Evolutionary conservation across 1,139 yeast species (phyloP).

Genomic region (Suhomyces ambrosiae): DNA sequence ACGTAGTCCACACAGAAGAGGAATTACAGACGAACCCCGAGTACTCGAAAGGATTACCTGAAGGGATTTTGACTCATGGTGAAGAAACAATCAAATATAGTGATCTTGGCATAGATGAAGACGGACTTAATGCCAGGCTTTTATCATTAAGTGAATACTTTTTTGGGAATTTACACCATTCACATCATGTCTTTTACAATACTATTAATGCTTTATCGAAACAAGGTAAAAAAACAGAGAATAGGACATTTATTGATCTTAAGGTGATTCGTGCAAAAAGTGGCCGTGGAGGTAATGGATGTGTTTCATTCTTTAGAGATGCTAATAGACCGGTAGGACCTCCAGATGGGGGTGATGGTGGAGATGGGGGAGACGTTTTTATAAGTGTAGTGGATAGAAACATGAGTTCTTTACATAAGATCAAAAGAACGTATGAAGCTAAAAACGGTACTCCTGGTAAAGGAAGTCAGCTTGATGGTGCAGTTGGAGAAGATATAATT

Average conservation of each 20-base stretch:
- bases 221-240: slow-evolving; percentile 41
- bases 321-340: slow-evolving; percentile 87
- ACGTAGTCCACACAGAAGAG: slow-evolving; percentile 12
- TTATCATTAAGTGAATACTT: slow-evolving; percentile 43
- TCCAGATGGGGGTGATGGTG: slow-evolving; percentile 99
- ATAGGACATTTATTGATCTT: slow-evolving; percentile 57
- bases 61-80: slow-evolving; percentile 1
- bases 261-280: slow-evolving; percentile 66
- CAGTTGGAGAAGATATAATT: slow-evolving; percentile 73
- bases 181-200: slow-evolving; percentile 40
- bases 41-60: slow-evolving; percentile 2
- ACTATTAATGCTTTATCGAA: slow-evolving; percentile 28
- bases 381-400: slow-evolving; percentile 73
- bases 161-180: slow-evolving; percentile 45
- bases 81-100: slow-evolving; percentile 19
- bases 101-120: slow-evolving; percentile 24
- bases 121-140: slow-evolving; percentile 25
- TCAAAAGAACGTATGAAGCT: slow-evolving; percentile 70
- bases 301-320: slow-evolving; percentile 82
- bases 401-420: slow-evolving; percentile 66
- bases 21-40: slow-evolving; percentile 4
- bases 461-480: slow-evolving; percentile 80
- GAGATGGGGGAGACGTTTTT: slow-evolving; percentile 85
- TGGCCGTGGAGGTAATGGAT: slow-evolving; percentile 90
- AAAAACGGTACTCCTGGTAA: slow-evolving; percentile 72